Evolutionary conservation across 306 rosid species (phyloP), one percentile per base, ranked within the genome.

Genomic region (Phaseolus lunatus): DNA sequence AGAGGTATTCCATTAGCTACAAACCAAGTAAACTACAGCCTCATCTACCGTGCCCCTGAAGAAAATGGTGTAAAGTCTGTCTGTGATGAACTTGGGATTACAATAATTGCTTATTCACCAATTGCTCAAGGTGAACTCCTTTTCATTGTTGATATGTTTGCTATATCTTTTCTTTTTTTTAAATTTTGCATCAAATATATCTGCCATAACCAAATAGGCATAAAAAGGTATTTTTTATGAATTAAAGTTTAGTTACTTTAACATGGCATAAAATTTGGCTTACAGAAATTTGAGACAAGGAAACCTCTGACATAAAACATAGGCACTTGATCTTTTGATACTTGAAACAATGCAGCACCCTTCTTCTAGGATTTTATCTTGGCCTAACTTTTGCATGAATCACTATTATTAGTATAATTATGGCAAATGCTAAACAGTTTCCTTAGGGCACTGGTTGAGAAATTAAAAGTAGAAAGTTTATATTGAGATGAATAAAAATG

Each of bases 21-120:
- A 80, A 92, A 95, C 88, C 99, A 95, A 82, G 94, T 95, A 84
- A 91, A 91, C 85, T 95, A 92, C 77, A 95, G 99, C 86, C 97
- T 95, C 77, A 95, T 92, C 67, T 92, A 95, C 82, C 71, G 97
- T 44, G 52, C 80, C 65, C 97, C 98, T 0, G 97, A 95, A 84
- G 89, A 89, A 85, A 92, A 91, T 0, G 99, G 97, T 69, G 92
- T 92, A 64, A 95, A 92, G 87, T 84, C 88, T 43, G 70, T 93
- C 56, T 90, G 99, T 45, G 96, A 95, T 70, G 97, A 95, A 86
- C 99, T 95, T 33, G 99, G 99, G 76, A 66, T 95, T 67, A 81
- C 97, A 76, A 63, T 95, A 82, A 95, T 95, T 71, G 99, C 97
- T 59, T 91, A 95, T 87, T 90, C 97, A 29, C 99, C 98, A 35